Percentiles rank a stretch among this genome's conserved stretches.
phyloP scores from a whole-genome alignment of 768 basidiomycete species.

The Hericium alpestre region DNA sequence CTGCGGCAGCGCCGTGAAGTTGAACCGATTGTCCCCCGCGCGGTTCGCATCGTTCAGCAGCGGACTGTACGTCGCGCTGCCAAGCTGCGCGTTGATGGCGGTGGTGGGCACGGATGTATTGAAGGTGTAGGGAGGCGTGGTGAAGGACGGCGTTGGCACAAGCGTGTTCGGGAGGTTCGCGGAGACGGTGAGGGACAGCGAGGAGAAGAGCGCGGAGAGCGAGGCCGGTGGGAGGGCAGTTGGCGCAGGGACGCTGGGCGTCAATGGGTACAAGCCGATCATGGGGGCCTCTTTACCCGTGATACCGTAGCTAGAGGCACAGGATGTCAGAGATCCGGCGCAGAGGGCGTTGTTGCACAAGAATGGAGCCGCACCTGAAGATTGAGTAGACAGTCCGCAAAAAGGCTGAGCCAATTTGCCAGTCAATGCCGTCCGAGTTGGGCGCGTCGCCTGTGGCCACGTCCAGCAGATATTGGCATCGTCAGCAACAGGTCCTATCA shows the following conservation, averaged over 20 bases:
- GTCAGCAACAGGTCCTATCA: constrained; percentile 59
- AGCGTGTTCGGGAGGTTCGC: constrained; percentile 67
- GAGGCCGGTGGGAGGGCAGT: constrained; percentile 21
- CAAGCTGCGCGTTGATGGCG: constrained; percentile 51
- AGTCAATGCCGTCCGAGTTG: constrained; percentile 66
- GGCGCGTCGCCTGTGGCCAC: constrained; percentile 63
- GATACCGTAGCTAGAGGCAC: constrained; percentile 53
- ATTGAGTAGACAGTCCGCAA: constrained; percentile 69
- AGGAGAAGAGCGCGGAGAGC: constrained; percentile 45
- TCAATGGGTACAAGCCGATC: constrained; percentile 63
- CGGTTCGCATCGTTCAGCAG: constrained; percentile 24
- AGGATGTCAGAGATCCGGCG: not conserved
- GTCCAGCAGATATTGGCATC: constrained; percentile 60
- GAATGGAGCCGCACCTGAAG: constrained; percentile 41
- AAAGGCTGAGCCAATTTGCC: constrained; percentile 69
- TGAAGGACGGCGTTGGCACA: constrained; percentile 51
- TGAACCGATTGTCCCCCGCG: constrained; percentile 23
- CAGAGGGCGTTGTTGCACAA: not conserved
- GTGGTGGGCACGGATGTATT: constrained; percentile 47
- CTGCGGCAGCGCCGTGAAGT: constrained; percentile 45
- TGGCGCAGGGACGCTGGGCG: constrained; percentile 28
- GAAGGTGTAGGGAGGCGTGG: constrained; percentile 55
- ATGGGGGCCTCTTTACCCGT: constrained; percentile 62
- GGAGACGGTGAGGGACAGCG: constrained; percentile 49
- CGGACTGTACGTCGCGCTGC: constrained; percentile 60